Evolutionary conservation across 768 basidiomycete genomes (phyloP), one percentile per base, ranked within the genome.

Genomic region (Auricularia sp.): DNA sequence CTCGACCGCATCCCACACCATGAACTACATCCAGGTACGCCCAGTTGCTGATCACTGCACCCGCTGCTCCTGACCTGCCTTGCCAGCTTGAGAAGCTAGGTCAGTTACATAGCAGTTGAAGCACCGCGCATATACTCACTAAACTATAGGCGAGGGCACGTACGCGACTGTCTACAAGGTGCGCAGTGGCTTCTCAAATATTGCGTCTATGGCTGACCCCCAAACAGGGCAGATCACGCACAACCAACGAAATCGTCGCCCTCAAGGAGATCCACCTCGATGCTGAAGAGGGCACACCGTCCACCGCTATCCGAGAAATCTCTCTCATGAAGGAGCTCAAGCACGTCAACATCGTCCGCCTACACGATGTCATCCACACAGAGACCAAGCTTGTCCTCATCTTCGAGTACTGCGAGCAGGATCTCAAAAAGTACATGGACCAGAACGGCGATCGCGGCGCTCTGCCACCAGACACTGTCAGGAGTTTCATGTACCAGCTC

Each of bases 121-220:
- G n/a, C n/a, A n/a, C n/a, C n/a, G n/a, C n/a, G n/a, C n/a, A n/a
- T n/a, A n/a, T n/a, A n/a, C n/a, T n/a, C n/a, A n/a, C n/a, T n/a
- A n/a, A n/a, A n/a, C n/a, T n/a, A n/a, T n/a, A n/a, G 47, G n/a
- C 72, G 16, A 67, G 98, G 96, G 96, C 69, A 98, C 96, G 34
- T 98, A 98, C 69, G 96, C 96, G 64, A 95, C 98, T 62, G 96
- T 98, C 23, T 98, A 98, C 83, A 97, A 98, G 76, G 96, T 95
- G 47, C 84, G 86, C 68, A 94, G 98, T 73, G 77, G 85, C 67
- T 81, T n/a, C n/a, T n/a, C n/a, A n/a, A n/a, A n/a, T n/a, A n/a
- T n/a, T n/a, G n/a, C n/a, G n/a, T n/a, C n/a, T n/a, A n/a, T n/a
- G n/a, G n/a, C n/a, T n/a, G n/a, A n/a, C n/a, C n/a, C n/a, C n/a